Evolutionary conservation across 164 flowering plant species (phyloP), one percentile per base, ranked within the genome.

Genomic region (Vitis labrusca): DNA sequence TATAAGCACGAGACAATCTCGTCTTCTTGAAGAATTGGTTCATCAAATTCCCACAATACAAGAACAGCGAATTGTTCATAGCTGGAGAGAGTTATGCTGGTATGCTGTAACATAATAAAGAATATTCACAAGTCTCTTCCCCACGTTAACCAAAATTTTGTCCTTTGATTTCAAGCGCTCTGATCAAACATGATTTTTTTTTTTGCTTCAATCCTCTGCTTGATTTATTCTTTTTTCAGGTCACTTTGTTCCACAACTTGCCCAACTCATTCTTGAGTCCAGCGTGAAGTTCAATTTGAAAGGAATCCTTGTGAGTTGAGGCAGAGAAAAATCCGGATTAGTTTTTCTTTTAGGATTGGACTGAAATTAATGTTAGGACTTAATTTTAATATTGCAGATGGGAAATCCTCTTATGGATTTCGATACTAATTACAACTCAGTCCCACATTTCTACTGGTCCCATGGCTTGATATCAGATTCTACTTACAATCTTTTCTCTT

Each of bases 391-490:
- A 23, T 23, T 23, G 23, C 23, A 23, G 23, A 23, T 23, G 23
- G 23, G 23, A 23, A 0, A 23, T 23, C 23, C 23, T 23, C 23
- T 23, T 23, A 64, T 89, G 9, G 93, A 87, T 53, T 89, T 73
- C 54, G 79, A 82, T 1, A 85, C 84, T 0, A 91, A 89, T 66
- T 89, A 84, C 75, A 89, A 89, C 69, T 87, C 93, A 14, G 80
- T 88, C 71, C 89, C 91, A 0, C 89, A 87, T 64, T 89, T 70
- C 71, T 80, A 85, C 53, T 89, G 93, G 93, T 87, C 93, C 71
- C 93, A 87, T 73, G 93, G 93, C 1, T 67, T 89, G 65, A 87
- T 89, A 84, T 87, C 93, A 17, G 93, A 89, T 77, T 59, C 91
- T 6, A 85, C 96, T 5, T 87, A 85, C 71, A 78, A 66, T 29